phyloP scores from a whole-genome alignment of 2,329 filamentous ascomycete species.

The Pezicula radicicola region DNA sequence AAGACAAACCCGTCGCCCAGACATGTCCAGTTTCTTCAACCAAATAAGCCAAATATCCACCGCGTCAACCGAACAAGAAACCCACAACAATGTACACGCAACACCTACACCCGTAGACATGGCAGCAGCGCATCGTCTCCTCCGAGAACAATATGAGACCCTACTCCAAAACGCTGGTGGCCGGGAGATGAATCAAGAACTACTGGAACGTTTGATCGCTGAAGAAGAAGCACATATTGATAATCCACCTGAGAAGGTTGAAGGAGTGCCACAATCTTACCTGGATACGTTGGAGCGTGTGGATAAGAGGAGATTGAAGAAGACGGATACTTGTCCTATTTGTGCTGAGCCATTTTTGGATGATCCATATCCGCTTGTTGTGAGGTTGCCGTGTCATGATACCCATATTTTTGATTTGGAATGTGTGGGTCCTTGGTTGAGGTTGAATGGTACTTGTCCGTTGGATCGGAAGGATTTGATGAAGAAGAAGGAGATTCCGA shows the following conservation, averaged over 20 bases:
- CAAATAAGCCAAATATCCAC: conserved; percentile 41
- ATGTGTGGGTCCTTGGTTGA: conserved; percentile 64
- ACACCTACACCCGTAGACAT: conserved; percentile 59
- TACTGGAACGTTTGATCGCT: conserved; percentile 48
- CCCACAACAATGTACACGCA: conserved; percentile 51
- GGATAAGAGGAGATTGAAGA: conserved; percentile 43
- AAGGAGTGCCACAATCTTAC: conserved; percentile 56
- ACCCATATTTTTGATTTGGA: conserved; percentile 63
- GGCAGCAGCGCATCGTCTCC: conserved; percentile 53
- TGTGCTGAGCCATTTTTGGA: conserved; percentile 61
- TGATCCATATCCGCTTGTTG: conserved; percentile 60
- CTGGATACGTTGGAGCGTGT: conserved; percentile 59
- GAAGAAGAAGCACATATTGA: conserved; percentile 48
- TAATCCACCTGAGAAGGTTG: conserved; percentile 47
- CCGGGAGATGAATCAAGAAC: conserved; percentile 31
- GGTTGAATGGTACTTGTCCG: conserved; percentile 62
- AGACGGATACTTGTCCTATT: conserved; percentile 56
- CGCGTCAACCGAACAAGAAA: conserved; percentile 6
- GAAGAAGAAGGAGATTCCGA: conserved; percentile 48
- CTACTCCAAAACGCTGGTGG: conserved; percentile 41
- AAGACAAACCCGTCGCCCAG: conserved; percentile 46
- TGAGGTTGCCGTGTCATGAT: conserved; percentile 59
- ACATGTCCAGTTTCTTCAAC: conserved; percentile 63
- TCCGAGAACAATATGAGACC: conserved; percentile 57
- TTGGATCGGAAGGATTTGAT: conserved; percentile 59